Evolutionary conservation across 1,139 yeast species (phyloP).

Genomic region (Suhomyces yuchorum): DNA sequence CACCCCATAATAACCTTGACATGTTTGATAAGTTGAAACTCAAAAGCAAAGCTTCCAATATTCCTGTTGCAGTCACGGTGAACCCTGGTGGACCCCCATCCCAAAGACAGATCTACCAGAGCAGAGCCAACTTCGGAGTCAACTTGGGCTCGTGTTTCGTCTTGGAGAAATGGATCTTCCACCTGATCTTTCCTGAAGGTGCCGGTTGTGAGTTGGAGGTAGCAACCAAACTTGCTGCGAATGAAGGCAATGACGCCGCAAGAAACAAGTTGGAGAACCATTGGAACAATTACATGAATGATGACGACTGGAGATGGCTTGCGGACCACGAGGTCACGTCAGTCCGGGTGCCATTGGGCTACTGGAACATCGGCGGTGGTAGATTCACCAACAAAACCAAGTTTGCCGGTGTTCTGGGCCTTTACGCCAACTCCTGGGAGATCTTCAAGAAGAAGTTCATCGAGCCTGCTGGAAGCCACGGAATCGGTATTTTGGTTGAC

Average conservation of each 20-base stretch:
- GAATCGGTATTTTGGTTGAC: slow-evolving; percentile 79
- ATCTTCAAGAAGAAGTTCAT: slow-evolving; percentile 52
- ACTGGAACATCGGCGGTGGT: slow-evolving; percentile 81
- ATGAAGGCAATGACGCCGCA: slow-evolving; percentile 58
- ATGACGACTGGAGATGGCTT: slow-evolving; percentile 81
- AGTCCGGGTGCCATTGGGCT: slow-evolving; percentile 85
- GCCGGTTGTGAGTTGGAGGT: slow-evolving; percentile 75
- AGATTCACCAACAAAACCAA: slow-evolving; percentile 58
- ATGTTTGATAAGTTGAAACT: slow-evolving; percentile 48
- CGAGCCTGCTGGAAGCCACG: slow-evolving; percentile 53
- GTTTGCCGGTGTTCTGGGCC: slow-evolving; percentile 52
- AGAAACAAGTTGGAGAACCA: slow-evolving; percentile 60
- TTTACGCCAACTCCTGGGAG: slow-evolving; percentile 75
- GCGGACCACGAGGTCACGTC: slow-evolving; percentile 66
- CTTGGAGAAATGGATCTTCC: slow-evolving; percentile 74
- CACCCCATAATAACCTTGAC: background rate
- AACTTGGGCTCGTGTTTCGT: slow-evolving; percentile 86
- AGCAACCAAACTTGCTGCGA: slow-evolving; percentile 48
- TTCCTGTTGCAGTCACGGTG: slow-evolving; percentile 32
- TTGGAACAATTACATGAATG: slow-evolving; percentile 66
- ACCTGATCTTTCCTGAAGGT: slow-evolving; percentile 54
- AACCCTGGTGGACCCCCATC: slow-evolving; percentile 41
- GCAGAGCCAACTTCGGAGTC: slow-evolving; percentile 77
- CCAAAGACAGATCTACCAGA: slow-evolving; percentile 58
- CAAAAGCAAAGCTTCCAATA: slow-evolving; percentile 37